These are phyloP conservation scores for Rostrohypoxylon terebratum DNA, from an alignment of 495 filamentous ascomycete genomes.

Conservation along the genomic window DNA sequence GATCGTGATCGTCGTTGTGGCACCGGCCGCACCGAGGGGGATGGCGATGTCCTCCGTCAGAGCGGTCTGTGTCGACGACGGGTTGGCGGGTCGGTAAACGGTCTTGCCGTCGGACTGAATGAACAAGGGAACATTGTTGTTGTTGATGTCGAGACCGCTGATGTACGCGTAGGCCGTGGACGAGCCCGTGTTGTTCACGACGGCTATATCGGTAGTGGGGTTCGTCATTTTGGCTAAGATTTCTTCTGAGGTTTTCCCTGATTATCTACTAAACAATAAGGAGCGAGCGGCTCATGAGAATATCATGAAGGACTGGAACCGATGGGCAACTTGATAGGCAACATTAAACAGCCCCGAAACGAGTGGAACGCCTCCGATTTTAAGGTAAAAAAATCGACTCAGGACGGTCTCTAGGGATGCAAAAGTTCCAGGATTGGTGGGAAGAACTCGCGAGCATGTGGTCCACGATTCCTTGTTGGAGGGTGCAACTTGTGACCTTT, in stretches of 20 bases:
- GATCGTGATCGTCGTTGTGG: constrained; percentile 69
- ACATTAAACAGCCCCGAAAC: neutral
- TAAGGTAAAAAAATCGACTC: neutral
- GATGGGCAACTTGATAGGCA: constrained; percentile 8
- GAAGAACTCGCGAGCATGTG: constrained; percentile 39
- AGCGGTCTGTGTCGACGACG: constrained; percentile 43
- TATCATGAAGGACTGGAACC: neutral
- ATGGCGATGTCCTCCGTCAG: constrained; percentile 71
- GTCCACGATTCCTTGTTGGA: constrained; percentile 40
- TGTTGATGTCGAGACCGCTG: constrained; percentile 72
- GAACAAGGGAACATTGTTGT: constrained; percentile 68
- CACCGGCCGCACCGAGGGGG: constrained; percentile 68
- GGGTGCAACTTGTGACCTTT: constrained; percentile 40
- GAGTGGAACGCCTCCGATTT: constrained; percentile 3
- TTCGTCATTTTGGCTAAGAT: constrained; percentile 53
- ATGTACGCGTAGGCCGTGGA: constrained; percentile 75
- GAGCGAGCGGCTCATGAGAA: constrained; percentile 9
- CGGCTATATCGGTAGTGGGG: constrained; percentile 64
- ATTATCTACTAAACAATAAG: constrained; percentile 1
- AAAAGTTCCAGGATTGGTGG: constrained; percentile 23
- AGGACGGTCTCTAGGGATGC: constrained; percentile 9
- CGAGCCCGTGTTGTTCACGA: constrained; percentile 73
- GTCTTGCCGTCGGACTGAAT: constrained; percentile 67
- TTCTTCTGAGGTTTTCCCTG: neutral
- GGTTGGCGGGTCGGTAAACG: constrained; percentile 52